Conservation (phyloP, 2,329 filamentous ascomycete genomes). For the Aspergillus sojae region DNA sequence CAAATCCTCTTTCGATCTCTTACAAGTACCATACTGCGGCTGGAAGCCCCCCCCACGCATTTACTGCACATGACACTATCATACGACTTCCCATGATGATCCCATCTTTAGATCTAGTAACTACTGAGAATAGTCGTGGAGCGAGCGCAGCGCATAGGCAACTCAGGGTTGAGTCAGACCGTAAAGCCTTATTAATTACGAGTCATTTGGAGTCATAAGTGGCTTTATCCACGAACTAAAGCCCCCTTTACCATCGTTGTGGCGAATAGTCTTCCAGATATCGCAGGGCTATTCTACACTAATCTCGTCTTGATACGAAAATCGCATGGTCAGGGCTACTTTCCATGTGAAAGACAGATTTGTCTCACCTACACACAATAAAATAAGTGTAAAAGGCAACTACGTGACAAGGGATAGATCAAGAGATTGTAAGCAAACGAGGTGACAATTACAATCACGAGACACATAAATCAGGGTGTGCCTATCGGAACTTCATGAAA, state of each 20-base stretch:
- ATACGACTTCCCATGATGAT: not conserved
- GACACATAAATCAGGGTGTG: not conserved
- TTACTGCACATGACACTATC: not conserved
- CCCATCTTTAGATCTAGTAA: not conserved
- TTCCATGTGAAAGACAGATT: not conserved
- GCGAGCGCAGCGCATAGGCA: not conserved
- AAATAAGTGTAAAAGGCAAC: not conserved
- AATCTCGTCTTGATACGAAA: not conserved
- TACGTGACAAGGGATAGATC: not conserved
- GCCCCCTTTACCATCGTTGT: not conserved
- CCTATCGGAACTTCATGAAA: not conserved
- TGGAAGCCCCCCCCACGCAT: not conserved
- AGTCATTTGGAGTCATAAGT: not conserved
- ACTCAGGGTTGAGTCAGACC: not conserved
- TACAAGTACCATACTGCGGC: not conserved
- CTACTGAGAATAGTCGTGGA: not conserved
- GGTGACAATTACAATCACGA: not conserved
- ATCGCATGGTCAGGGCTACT: not conserved
- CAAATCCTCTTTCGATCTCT: not conserved
- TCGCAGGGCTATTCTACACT: not conserved
- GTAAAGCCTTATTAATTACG: not conserved
- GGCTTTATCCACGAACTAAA: not conserved
- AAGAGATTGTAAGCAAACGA: not conserved
- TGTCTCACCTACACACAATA: not conserved
- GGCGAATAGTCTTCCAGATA: not conserved